Evolutionary conservation across 176 grass and related monocot species (phyloP).

Genomic region (Cenchrus fungigraminus): DNA sequence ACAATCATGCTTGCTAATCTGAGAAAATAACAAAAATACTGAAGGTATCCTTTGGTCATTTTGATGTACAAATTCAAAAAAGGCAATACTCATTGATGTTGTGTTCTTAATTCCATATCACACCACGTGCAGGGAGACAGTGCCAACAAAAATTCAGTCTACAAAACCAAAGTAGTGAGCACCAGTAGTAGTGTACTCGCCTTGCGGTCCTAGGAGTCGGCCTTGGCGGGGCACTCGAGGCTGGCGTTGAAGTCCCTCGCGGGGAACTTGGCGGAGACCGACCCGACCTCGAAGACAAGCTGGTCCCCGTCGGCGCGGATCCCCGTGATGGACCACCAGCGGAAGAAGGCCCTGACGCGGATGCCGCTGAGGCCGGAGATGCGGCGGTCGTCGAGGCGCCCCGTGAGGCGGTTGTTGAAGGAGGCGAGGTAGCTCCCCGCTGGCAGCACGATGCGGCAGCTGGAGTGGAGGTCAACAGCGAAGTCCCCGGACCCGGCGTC

Average conservation of each 20-base stretch:
- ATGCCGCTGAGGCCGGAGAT: slow-evolving; percentile 62
- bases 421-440: slow-evolving; percentile 60
- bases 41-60: not conserved
- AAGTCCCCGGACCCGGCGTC: slow-evolving; percentile 56
- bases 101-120: not conserved
- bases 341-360: slow-evolving; percentile 62
- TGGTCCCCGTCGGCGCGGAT: slow-evolving; percentile 62
- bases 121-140: not conserved
- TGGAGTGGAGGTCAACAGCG: slow-evolving; percentile 45
- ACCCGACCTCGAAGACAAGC: slow-evolving; percentile 63
- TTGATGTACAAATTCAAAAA: not conserved
- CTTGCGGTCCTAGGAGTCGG: slow-evolving; percentile 29
- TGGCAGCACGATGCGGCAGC: slow-evolving; percentile 59
- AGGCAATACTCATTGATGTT: not conserved
- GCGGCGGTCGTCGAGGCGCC: slow-evolving; percentile 48
- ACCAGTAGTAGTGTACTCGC: not conserved
- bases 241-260: slow-evolving; percentile 61
- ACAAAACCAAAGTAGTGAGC: not conserved
- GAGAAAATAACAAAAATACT: not conserved
- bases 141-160: not conserved
- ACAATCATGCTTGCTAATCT: not conserved
- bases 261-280: slow-evolving; percentile 63
- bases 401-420: slow-evolving; percentile 54
- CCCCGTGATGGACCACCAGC: slow-evolving; percentile 68
- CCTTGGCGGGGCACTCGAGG: slow-evolving; percentile 55